Conservation (phyloP, 306 rosid genomes). For the Adenanthera pavonina region DNA sequence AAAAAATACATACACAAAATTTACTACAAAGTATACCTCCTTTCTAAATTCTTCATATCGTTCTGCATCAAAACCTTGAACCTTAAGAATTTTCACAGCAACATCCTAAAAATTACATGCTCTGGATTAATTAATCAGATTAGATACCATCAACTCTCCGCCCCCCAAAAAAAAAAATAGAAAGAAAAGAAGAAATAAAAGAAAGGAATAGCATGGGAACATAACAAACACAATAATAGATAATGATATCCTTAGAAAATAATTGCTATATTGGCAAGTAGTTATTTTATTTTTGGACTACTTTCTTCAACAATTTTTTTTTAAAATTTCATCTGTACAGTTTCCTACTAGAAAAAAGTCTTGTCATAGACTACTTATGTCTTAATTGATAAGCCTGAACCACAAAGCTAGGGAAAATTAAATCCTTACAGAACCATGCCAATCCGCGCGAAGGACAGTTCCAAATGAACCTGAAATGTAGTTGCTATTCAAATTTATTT, state of each 20-base stretch:
- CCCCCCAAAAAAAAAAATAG: constrained; percentile 1
- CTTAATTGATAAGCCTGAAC: neutral
- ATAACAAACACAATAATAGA: neutral
- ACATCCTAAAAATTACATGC: constrained; percentile 70
- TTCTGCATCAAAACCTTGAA: constrained; percentile 78
- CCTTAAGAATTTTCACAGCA: constrained; percentile 94
- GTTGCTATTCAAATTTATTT: constrained; percentile 18
- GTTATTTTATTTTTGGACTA: neutral
- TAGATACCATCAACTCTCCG: neutral
- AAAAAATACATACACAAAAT: constrained; percentile 3
- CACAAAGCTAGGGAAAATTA: constrained; percentile 14
- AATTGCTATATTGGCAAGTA: constrained; percentile 14
- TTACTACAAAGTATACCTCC: constrained; percentile 63
- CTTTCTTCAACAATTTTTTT: neutral
- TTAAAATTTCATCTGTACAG: neutral
- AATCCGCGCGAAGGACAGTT: constrained; percentile 89
- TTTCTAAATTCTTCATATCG: constrained; percentile 75
- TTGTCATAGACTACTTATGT: neutral
- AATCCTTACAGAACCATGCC: constrained; percentile 92
- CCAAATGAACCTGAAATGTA: constrained; percentile 92
- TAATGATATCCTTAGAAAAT: neutral
- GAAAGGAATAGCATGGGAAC: constrained; percentile 27
- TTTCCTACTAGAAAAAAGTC: neutral
- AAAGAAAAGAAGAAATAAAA: neutral
- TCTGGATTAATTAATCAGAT: constrained; percentile 32